Base-by-base conservation (phyloP, 306 rosid genomes). In the Prinsepia uniflora region DNA sequence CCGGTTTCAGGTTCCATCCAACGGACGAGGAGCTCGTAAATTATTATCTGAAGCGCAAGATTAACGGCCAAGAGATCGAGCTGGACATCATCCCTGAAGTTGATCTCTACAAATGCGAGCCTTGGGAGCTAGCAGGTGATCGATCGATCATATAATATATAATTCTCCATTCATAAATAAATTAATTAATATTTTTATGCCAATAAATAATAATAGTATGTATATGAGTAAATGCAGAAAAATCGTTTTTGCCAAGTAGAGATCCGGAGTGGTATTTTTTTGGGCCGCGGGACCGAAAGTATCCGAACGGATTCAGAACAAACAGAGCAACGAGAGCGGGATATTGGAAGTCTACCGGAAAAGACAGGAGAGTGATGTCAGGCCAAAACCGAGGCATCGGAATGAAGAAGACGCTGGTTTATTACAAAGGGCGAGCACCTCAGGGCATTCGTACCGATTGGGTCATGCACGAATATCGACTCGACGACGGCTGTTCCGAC, bases 31-130 rank as follows among this genome's bases (percentile, higher is more conserved):
- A 94, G 81, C 96, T 94, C 30, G 99, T 94, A 7, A 94, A 91
- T 59, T 94, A 94, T 64, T 94, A 94, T 79, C 97, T 94, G 61
- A 94, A 94, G 79, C 82, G 95, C 72, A 94, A 94, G 76, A 89
- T 94, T 80, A 86, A 79, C 46, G 95, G 96, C 81, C 96, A 84
- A 82, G 95, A 91, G 81, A 94, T 94, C 66, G 99, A 94, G 79
- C 97, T 94, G 68, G 99, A 94, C 69, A 94, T 94, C 79, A 91
- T 94, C 73, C 99, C 99, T 57, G 97, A 94, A 75, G 92, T 94
- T 74, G 99, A 94, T 89, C 97, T 94, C 83, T 94, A 94, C 92
- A 91, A 94, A 91, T 94, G 99, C 75, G 99, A 94, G 79, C 99
- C 99, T 3, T 94, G 99, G 99, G 99, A 94, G 56, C 83, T 94